Base-by-base conservation (phyloP, 2,329 filamentous ascomycete species). In the Ophiostoma ulmi region DNA sequence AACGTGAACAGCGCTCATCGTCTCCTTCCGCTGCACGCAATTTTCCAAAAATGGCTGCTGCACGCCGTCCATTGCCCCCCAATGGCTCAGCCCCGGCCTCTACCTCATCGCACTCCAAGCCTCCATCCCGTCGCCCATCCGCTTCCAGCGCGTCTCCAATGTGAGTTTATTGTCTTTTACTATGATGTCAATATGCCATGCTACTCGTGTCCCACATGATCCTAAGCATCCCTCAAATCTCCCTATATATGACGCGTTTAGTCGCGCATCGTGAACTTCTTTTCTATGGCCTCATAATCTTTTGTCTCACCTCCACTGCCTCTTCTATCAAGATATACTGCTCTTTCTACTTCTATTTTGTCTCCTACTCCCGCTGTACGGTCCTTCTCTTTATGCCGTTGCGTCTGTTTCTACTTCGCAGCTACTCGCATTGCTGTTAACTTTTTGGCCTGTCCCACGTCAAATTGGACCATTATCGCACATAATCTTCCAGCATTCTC, bases 211-310 rank as follows among this genome's bases (percentile, higher is more conserved):
- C 6, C n/a, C 20, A 17, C 17, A 20, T 48, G 17, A 8, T 11
- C 44, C 6, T n/a, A 7, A 20, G 17, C 44, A 35, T 17, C 26
- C 10, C 8, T 17, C 2, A 17, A 31, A 35, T 1, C 17, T 1
- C 26, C 31, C 1, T 7, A 2, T 61, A 61, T 31, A 20, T 10
- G 52, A 58, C 52, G 52, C 52, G n/a, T 58, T 22, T 26, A 10
- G 52, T 58, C 22, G 52, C 52, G 52, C 52, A 58, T 58, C 52
- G 52, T 26, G 52, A 58, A 22, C 52, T 58, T 58, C n/a, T 58
- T 26, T 55, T 58, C 10, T 22, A 7, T 58, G 52, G 3, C 22
- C 52, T 26, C n/a, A 31, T 26, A 11, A 26, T 5, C 5, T 58
- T 58, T 58, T 58, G 52, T 58, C 52, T 58, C 52, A 26, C 52